Evolutionary conservation across 345 rosid genomes (phyloP).

Genomic region (Noccaea caerulescens): DNA sequence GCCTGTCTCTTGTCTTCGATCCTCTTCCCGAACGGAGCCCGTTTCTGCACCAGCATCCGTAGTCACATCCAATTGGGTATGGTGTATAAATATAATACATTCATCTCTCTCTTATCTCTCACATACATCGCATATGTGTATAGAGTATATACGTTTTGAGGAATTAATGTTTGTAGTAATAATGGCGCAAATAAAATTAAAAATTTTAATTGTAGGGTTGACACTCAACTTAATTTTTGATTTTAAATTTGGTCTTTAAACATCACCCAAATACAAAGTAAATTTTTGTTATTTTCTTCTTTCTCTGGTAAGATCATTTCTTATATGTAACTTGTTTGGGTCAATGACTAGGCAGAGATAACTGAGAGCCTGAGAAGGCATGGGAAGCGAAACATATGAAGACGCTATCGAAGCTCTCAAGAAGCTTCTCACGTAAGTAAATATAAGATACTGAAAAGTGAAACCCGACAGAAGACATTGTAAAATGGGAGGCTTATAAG

Average conservation of each 20-base stretch:
- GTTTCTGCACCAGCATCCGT: slow-evolving; percentile 58
- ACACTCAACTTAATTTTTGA: neutral
- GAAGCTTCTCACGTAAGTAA: slow-evolving; percentile 69
- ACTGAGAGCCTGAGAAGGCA: slow-evolving; percentile 50
- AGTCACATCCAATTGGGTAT: slow-evolving; percentile 50
- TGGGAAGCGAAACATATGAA: slow-evolving; percentile 73
- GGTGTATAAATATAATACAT: neutral
- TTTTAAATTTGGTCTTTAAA: neutral
- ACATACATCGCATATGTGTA: neutral
- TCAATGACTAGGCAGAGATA: slow-evolving; percentile 44
- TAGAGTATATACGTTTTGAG: too few species aligned
- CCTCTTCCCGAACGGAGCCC: slow-evolving; percentile 51
- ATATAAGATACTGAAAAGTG: neutral
- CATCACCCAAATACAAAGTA: neutral
- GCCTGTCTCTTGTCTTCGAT: neutral
- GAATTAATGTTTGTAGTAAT: too few species aligned
- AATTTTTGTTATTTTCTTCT: neutral
- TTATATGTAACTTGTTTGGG: slow-evolving; percentile 19
- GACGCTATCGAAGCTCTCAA: slow-evolving; percentile 82
- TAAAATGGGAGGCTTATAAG: neutral
- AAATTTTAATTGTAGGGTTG: too few species aligned
- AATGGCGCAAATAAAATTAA: too few species aligned
- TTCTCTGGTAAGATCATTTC: neutral
- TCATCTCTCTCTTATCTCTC: neutral
- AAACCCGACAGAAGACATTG: neutral